Base-by-base conservation (phyloP, 1,284 basidiomycete genomes). In the Entoloma clypeatum region DNA sequence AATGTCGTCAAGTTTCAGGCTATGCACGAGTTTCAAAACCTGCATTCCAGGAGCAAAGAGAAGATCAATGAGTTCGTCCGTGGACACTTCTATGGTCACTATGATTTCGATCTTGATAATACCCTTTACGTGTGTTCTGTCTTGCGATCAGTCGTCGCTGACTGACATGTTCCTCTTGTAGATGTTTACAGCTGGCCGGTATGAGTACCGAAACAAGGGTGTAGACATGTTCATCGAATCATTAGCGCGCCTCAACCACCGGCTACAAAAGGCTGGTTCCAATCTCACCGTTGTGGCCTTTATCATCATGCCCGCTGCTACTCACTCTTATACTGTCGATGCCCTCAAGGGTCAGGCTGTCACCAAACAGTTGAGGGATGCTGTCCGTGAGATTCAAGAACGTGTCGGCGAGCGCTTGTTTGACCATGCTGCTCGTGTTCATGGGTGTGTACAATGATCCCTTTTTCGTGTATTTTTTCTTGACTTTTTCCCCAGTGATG, bases 141-240 rank as follows among this genome's bases (percentile, higher is more conserved):
- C 18, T 8, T 2, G 25, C 28, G 17, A 47, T 17, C 29, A 23
- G 38, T 18, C 27, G 27, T 32, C 3, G 29, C 18, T 38, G 4
- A 21, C 51, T 59, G 5, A n/a, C n/a, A 57, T 43, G 2, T 38
- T 3, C 29, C 5, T 27, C 22, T 27, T 19, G 14, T 47, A 69
- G 83, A 83, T 97, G 77, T 99, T 99, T 71, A 98, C 92, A 10
- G 95, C 95, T n/a, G 95, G 95, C 34, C 81, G 95, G 36, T 99
- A 99, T 67, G 95, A 99, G 66, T 98, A 96, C 67, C 79, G 95
- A 33, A 99, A 99, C 75, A 99, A 99, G 74, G 95, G 95, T 54
- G 92, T 97, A 30, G 95, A 99, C 64, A 96, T 99, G 93, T 99
- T 97, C 64, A 94, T 99, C 57, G 95, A 99, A 68, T 81, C 88